phyloP scores from a whole-genome alignment of 805 yeast genomes.

The Cyberlindnera mrakii region DNA sequence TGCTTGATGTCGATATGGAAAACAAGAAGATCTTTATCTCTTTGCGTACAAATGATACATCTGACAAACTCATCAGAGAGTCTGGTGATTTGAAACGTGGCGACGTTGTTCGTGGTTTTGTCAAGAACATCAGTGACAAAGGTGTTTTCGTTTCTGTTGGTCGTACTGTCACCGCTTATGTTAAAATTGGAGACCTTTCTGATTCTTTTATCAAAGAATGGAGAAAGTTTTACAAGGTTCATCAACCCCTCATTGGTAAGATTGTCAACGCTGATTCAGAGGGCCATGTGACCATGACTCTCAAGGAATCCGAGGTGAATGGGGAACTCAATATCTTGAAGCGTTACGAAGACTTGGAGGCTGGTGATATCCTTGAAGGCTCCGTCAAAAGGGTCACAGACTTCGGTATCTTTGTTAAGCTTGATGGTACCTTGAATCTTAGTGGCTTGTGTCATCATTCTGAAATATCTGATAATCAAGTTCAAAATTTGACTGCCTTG shows the following conservation, averaged over 20 bases:
- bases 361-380: conserved; percentile 74
- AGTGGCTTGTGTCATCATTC: conserved; percentile 86
- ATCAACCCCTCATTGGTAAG: conserved; percentile 73
- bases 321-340: conserved; percentile 60
- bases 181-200: conserved; percentile 73
- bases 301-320: conserved; percentile 73
- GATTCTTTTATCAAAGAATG: conserved; percentile 82
- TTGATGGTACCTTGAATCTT: conserved; percentile 67
- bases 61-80: conserved; percentile 43
- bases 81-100: conserved; percentile 57
- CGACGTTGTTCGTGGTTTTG: conserved; percentile 73
- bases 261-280: conserved; percentile 57
- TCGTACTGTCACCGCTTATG: conserved; percentile 66
- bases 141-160: conserved; percentile 79
- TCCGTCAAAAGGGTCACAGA: conserved; percentile 70
- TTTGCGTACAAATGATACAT: conserved; percentile 47
- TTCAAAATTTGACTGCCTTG: conserved; percentile 52
- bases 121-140: conserved; percentile 64
- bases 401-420: conserved; percentile 84
- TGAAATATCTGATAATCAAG: conserved; percentile 68
- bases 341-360: conserved; percentile 58
- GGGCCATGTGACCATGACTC: conserved; percentile 64
- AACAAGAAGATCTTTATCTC: conserved; percentile 56
- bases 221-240: conserved; percentile 67
- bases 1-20: conserved; percentile 30